phyloP scores from a whole-genome alignment of 2,329 filamentous ascomycete genomes.

The Pleomassaria siparia region DNA sequence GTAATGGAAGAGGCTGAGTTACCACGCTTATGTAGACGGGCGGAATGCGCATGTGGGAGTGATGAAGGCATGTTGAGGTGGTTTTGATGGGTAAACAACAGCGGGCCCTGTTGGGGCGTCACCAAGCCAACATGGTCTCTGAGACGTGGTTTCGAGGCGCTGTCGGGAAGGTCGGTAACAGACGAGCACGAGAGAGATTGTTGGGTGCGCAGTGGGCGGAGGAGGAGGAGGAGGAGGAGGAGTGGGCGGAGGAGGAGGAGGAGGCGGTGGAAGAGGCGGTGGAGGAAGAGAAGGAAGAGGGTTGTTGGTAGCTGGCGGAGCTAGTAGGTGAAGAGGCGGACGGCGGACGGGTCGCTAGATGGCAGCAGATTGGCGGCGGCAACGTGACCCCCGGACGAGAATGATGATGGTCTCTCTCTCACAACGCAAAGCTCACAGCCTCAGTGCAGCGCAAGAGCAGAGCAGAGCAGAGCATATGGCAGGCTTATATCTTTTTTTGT shows the following conservation, averaged over 20 bases:
- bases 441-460: conserved; percentile 2
- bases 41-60: conserved; percentile 26
- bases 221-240: neutral
- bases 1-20: conserved; percentile 42
- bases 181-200: conserved; percentile 13
- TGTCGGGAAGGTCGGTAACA: conserved; percentile 13
- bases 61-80: conserved; percentile 20
- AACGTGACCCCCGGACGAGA: neutral
- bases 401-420: neutral
- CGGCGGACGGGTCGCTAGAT: neutral
- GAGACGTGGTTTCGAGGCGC: conserved; percentile 11
- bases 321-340: neutral
- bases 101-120: conserved; percentile 7
- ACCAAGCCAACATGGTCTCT: conserved; percentile 23
- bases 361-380: conserved; percentile 1
- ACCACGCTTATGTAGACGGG: conserved; percentile 44
- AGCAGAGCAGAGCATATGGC: too few relatives aligned
- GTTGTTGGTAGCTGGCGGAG: too few relatives aligned
- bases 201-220: neutral
- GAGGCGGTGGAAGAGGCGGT: neutral
- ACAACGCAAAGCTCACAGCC: neutral
- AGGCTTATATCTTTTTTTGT: too few relatives aligned
- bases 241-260: conserved; percentile 1
- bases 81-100: conserved; percentile 6
- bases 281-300: neutral